These are phyloP conservation scores for Plasmodiophora brassicae DNA, from an alignment of 208 protist species.

Conservation along the genomic window DNA sequence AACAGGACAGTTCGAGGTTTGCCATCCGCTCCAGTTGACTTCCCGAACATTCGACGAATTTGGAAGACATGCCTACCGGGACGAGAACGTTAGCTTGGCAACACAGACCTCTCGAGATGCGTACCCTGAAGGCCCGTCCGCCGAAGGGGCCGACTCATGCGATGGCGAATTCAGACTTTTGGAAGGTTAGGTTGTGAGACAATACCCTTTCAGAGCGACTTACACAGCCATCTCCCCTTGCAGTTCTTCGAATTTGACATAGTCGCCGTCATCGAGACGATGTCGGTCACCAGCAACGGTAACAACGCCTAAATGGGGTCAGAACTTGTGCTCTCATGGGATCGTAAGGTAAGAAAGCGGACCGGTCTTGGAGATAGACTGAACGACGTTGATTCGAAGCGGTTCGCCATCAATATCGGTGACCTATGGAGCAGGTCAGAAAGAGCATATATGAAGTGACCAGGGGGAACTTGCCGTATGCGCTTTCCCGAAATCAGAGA, in stretches of 20 bases:
- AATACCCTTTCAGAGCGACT: not conserved
- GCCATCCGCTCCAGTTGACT: not conserved
- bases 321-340: not conserved
- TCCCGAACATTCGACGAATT: not conserved
- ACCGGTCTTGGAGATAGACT: conserved; percentile 4
- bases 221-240: too few relatives aligned
- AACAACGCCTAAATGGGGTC: not conserved
- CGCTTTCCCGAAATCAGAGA: conserved; percentile 52
- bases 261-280: conserved; percentile 67
- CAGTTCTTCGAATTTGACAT: conserved; percentile 70
- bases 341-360: not conserved
- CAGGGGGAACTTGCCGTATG: not conserved
- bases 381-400: not conserved
- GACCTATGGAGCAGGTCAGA: not conserved
- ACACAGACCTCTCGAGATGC: too few relatives aligned
- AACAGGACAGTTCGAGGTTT: conserved; percentile 7
- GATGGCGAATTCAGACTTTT: too few relatives aligned
- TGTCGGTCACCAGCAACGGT: conserved; percentile 63
- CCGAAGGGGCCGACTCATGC: too few relatives aligned
- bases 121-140: too few relatives aligned
- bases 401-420: conserved; percentile 14
- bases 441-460: not conserved
- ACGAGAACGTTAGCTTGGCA: too few relatives aligned
- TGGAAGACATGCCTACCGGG: conserved; percentile 3
- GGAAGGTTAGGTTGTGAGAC: not conserved